These are phyloP conservation scores for Trichophyton equinum DNA, from an alignment of 2,329 filamentous ascomycete genomes.

Conservation along the genomic window DNA sequence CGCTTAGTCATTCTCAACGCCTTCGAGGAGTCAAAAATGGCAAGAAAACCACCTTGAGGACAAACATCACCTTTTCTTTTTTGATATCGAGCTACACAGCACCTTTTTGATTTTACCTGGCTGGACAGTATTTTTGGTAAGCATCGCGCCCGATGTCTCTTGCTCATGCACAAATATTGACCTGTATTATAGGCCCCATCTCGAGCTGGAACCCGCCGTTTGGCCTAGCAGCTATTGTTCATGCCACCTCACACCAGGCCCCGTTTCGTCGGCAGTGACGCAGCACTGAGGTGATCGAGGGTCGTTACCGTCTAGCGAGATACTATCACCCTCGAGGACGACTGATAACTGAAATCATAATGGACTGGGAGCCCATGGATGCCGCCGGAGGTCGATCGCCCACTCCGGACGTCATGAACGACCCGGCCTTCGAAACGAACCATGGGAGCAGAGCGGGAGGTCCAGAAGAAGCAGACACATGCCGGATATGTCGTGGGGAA, in stretches of 20 bases:
- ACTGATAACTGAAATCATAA: neutral
- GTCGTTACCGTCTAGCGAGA: neutral
- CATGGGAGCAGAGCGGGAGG: conserved; percentile 25
- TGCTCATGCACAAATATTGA: neutral
- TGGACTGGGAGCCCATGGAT: neutral
- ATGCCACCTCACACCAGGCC: neutral
- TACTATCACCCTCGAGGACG: neutral
- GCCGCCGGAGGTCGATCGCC: neutral
- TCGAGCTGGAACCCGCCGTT: neutral
- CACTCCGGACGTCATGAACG: conserved; percentile 45
- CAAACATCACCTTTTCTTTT: neutral
- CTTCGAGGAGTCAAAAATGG: neutral
- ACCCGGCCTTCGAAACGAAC: conserved; percentile 39
- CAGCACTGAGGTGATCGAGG: neutral
- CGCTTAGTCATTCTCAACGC: neutral
- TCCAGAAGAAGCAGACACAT: conserved; percentile 60
- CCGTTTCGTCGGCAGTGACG: neutral
- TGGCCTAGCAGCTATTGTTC: neutral
- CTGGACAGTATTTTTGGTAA: neutral
- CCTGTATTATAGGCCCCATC: neutral
- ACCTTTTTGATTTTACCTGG: neutral
- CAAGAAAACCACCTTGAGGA: neutral
- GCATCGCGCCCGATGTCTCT: neutral
- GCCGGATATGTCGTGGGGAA: conserved; percentile 91
- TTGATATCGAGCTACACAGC: neutral